Evolutionary conservation across 345 rosid genomes (phyloP).

Genomic region (Rhizophora mangle): DNA sequence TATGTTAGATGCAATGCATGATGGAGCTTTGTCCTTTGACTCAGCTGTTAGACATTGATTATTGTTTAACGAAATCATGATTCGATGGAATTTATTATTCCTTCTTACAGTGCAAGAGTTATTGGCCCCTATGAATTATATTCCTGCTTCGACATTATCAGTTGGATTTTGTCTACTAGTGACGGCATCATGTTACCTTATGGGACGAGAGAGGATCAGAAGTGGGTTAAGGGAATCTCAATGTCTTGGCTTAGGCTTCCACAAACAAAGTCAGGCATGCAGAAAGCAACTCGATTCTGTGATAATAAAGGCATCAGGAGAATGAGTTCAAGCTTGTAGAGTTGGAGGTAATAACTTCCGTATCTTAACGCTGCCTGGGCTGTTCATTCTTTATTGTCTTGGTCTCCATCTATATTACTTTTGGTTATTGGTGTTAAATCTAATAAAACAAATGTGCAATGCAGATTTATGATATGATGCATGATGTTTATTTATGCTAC

Average conservation of each 20-base stretch:
- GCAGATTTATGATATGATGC: no score
- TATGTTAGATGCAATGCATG: no score
- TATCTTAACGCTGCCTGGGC: not conserved
- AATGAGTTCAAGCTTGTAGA: not conserved
- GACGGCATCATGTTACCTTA: not conserved
- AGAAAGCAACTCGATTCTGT: not conserved
- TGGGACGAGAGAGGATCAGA: not conserved
- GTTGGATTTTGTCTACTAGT: not conserved
- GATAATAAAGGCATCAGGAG: not conserved
- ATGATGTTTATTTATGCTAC: no score
- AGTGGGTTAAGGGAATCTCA: not conserved
- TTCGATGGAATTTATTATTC: no score
- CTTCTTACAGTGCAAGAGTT: no score
- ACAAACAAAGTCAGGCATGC: not conserved
- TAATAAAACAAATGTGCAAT: no score
- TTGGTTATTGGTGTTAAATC: no score
- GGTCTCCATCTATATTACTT: not conserved
- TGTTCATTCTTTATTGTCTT: not conserved
- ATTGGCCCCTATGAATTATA: no score
- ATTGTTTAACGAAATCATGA: no score
- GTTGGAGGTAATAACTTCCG: slow-evolving; percentile 9
- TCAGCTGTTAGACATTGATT: not conserved
- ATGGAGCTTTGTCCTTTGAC: no score
- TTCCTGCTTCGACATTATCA: not conserved
- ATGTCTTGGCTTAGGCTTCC: not conserved